A percentile compares a stretch with the other conserved stretches of the same genome.
phyloP scores from a whole-genome alignment of 257 asterid species.

The Asclepias syriaca region DNA sequence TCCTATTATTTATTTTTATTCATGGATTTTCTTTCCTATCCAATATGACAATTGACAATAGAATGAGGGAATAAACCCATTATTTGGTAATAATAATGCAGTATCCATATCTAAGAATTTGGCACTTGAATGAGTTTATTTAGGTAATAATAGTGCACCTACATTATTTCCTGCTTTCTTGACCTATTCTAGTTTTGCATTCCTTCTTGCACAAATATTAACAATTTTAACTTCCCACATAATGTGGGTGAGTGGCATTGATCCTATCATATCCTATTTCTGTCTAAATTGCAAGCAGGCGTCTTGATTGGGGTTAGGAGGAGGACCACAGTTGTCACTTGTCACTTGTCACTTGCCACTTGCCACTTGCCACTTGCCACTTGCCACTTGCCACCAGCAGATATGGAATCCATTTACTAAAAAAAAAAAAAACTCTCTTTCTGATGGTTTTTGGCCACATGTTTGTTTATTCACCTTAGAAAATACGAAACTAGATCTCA shows the following conservation, averaged over 20 bases:
- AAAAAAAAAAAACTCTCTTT: background rate
- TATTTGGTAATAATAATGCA: background rate
- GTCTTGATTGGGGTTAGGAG: background rate
- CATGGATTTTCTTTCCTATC: too few species aligned
- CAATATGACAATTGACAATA: too few species aligned
- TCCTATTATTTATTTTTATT: too few species aligned
- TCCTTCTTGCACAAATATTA: background rate
- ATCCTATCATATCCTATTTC: background rate
- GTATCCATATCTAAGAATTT: background rate
- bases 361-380: background rate
- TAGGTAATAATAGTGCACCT: background rate
- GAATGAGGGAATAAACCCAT: background rate
- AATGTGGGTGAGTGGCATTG: background rate
- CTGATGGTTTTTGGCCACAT: background rate
- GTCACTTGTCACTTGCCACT: too few species aligned
- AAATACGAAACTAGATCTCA: background rate
- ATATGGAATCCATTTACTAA: background rate
- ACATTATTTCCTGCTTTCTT: background rate
- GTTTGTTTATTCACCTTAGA: background rate
- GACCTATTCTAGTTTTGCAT: background rate
- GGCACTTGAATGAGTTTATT: background rate
- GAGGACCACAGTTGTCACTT: background rate
- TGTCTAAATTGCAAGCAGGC: background rate
- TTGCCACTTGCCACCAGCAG: background rate
- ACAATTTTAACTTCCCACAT: background rate